phyloP scores from a whole-genome alignment of 2,329 filamentous ascomycete genomes.

The Fusarium sp. region DNA sequence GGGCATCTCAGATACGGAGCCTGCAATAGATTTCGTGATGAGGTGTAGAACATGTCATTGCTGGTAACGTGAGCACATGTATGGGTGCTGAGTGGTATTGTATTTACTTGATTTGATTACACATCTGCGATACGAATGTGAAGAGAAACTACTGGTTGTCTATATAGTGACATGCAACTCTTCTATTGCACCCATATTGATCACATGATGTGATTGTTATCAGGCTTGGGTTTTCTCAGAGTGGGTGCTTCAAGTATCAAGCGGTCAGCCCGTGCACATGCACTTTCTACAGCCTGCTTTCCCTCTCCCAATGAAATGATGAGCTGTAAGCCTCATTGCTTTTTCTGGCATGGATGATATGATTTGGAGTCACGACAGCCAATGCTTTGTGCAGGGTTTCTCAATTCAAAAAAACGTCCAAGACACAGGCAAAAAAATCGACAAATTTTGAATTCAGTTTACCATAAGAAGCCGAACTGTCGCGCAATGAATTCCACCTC shows the following conservation, averaged over 20 bases:
- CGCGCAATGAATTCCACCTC: too few species aligned
- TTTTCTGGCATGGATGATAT: neutral
- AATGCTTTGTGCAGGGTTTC: neutral
- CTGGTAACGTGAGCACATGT: fast-evolving
- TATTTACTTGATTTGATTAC: neutral
- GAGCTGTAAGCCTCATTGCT: neutral
- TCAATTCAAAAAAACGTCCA: neutral
- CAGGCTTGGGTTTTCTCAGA: neutral
- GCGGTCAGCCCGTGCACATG: neutral
- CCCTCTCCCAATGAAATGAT: neutral
- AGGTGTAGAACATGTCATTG: neutral
- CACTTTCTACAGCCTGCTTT: neutral
- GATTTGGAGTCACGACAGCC: neutral
- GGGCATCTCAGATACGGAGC: fast-evolving
- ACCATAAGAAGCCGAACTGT: neutral
- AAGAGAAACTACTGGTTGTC: neutral
- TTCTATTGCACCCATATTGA: too few species aligned
- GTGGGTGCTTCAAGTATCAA: neutral
- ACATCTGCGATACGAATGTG: neutral
- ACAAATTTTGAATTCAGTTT: neutral
- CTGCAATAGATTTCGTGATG: too few species aligned
- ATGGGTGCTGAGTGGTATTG: neutral
- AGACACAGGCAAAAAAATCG: neutral
- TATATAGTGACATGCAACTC: neutral
- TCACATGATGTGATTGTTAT: neutral